phyloP scores from a whole-genome alignment of 208 protist genomes.

The Leishmania guyanensis region DNA sequence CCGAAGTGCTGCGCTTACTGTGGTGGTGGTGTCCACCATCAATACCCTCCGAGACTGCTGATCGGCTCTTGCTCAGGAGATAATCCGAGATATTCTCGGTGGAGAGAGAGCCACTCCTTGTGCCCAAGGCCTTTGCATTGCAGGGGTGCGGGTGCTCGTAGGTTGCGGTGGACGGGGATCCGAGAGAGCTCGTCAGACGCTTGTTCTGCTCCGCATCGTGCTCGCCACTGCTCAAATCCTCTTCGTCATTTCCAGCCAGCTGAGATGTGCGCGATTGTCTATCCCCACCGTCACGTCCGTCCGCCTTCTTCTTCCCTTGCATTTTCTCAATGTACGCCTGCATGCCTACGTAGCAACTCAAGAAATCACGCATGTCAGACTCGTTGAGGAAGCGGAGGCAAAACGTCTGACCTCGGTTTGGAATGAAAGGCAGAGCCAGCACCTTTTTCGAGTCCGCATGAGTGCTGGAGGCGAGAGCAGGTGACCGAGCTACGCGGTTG shows the following conservation, averaged over 20 bases:
- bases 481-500: neutral
- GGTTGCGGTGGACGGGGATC: constrained; percentile 3
- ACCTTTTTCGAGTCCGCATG: constrained; percentile 1
- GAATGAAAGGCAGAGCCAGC: constrained; percentile 9
- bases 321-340: neutral
- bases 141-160: constrained; percentile 10
- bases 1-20: neutral
- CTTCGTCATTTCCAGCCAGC: neutral
- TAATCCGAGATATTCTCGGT: neutral
- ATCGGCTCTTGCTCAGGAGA: neutral
- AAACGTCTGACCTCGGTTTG: constrained; percentile 9
- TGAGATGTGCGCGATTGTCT: too few relatives aligned
- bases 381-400: constrained; percentile 24
- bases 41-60: neutral
- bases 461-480: neutral
- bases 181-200: neutral
- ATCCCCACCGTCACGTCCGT: neutral
- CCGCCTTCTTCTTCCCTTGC: neutral
- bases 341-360: constrained; percentile 13
- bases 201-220: neutral
- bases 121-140: neutral
- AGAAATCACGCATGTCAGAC: constrained; percentile 19
- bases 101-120: neutral
- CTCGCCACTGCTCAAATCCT: neutral
- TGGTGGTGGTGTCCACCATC: neutral